Evolutionary conservation across 441 rosid species (phyloP), one percentile per base, ranked within the genome.

Genomic region (Dalechampia spathulata): DNA sequence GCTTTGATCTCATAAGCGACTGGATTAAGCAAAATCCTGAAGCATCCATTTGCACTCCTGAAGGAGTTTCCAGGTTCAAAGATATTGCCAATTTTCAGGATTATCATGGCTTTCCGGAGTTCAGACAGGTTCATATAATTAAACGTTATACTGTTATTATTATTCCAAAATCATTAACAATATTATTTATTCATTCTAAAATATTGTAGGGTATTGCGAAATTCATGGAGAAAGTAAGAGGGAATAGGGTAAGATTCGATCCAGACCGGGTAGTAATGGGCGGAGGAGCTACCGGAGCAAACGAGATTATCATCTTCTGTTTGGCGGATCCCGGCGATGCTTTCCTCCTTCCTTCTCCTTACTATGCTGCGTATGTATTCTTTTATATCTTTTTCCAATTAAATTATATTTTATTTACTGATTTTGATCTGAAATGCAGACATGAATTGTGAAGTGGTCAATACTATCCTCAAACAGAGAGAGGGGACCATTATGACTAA

Each of bases 41-140:
- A 65, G 92, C 88, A 39, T 93, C 97, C 28, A 83, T 89, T 58
- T 89, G 99, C 65, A 79, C 80, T 21, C 30, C 73, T 26, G 70
- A 85, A 61, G 90, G 99, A 28, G 72, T 61, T 11, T 21, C 49
- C 17, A 64, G 50, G 7, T 87, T 89, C 78, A 74, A 61, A 57
- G 86, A 83, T 30, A 78, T 83, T 16, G 95, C 96, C 5, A 67
- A 46, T 34, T 89, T 85, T 57, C 97, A 85, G 64, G 96, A 93
- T 26, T 93, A 93, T 46, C 87, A 84, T 58, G 99, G 99, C 59
- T 65, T 89, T 72, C 76, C 83, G 0, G 77, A 78, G 72, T 93
- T 92, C 72, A 74, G 90, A 86, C 78, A 92, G 97, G 95, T 89
- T n/a, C n/a, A n/a, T n/a, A n/a, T n/a, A n/a, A n/a, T n/a, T n/a